Percentiles rank a stretch among this genome's conserved stretches.
Evolutionary conservation across 768 basidiomycete species (phyloP).

Genomic region (Pulveroboletus sp.): DNA sequence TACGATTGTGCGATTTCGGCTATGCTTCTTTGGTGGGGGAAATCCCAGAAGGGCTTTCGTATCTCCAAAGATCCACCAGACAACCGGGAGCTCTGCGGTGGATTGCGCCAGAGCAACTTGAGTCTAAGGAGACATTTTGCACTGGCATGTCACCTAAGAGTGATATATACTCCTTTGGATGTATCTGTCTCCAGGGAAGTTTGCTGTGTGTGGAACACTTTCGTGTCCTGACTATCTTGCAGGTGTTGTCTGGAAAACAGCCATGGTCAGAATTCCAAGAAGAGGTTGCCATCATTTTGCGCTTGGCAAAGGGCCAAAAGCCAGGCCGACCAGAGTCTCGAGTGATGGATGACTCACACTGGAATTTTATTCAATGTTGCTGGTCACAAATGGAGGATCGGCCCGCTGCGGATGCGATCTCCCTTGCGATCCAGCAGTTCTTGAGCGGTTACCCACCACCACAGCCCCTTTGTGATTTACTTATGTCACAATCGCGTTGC

Average conservation of each 20-base stretch:
- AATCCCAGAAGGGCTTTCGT: slow-evolving; percentile 3
- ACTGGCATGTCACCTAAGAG: background rate
- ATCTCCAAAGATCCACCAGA: slow-evolving; percentile 23
- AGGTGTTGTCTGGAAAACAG: slow-evolving; percentile 8
- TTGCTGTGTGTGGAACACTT: slow-evolving; percentile 8
- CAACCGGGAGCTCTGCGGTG: slow-evolving; percentile 37
- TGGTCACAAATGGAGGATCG: slow-evolving; percentile 3
- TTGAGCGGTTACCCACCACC: background rate
- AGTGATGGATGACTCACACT: slow-evolving; percentile 2
- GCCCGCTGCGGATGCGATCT: background rate
- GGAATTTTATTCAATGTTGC: slow-evolving; percentile 9
- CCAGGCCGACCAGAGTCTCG: slow-evolving; percentile 4
- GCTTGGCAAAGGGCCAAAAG: background rate
- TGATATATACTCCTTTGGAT: slow-evolving; percentile 22
- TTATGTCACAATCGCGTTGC: background rate
- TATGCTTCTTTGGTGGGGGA: slow-evolving; percentile 24
- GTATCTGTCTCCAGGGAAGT: slow-evolving; percentile 28
- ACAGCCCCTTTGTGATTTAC: background rate
- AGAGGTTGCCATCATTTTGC: slow-evolving; percentile 3
- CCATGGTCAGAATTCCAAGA: slow-evolving; percentile 8
- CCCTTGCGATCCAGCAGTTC: background rate
- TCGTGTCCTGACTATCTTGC: background rate
- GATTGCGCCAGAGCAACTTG: slow-evolving; percentile 35
- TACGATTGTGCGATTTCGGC: slow-evolving; percentile 43
- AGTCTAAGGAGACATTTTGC: slow-evolving; percentile 3